A percentile compares a stretch with the other conserved stretches of the same genome.
phyloP scores from a whole-genome alignment of 129 eudicot genomes.

The Centrapalus pauciflorus region DNA sequence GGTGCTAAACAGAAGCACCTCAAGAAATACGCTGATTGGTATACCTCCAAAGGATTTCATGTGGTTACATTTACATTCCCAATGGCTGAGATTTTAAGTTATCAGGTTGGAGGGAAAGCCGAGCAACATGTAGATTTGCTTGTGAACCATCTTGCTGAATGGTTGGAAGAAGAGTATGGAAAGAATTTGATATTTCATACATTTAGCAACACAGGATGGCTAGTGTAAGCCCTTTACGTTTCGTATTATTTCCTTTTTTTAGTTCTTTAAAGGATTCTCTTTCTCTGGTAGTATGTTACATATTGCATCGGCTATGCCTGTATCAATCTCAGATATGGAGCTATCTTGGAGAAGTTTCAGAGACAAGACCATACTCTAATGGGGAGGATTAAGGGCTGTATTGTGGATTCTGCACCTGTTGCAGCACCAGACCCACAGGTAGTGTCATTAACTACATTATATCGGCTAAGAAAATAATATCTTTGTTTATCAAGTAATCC shows the following conservation, averaged over 20 bases:
- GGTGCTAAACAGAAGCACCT: slow-evolving; percentile 99
- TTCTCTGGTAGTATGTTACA: neutral
- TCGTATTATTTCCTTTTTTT: neutral
- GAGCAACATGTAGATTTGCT: slow-evolving; percentile 73
- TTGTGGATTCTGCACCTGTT: slow-evolving; percentile 98
- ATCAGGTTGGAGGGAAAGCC: slow-evolving; percentile 88
- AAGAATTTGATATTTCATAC: slow-evolving; percentile 89
- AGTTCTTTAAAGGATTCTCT: neutral
- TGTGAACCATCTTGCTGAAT: slow-evolving; percentile 75
- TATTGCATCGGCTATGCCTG: neutral
- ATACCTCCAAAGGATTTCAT: slow-evolving; percentile 91
- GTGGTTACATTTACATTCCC: slow-evolving; percentile 91
- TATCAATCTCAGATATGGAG: slow-evolving; percentile 63
- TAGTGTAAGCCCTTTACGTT: slow-evolving; percentile 55
- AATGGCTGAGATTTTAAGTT: slow-evolving; percentile 73
- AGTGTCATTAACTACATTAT: neutral
- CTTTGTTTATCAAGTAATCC: neutral
- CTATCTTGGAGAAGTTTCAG: slow-evolving; percentile 85
- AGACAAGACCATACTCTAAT: slow-evolving; percentile 47
- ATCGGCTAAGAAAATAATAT: neutral
- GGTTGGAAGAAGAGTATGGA: slow-evolving; percentile 82
- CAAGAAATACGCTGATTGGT: slow-evolving; percentile 86
- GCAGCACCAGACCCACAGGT: slow-evolving; percentile 96
- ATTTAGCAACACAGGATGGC: slow-evolving; percentile 98
- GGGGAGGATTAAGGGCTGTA: slow-evolving; percentile 74